Conservation (phyloP, 345 rosid species). For the Hevea brasiliensis region DNA sequence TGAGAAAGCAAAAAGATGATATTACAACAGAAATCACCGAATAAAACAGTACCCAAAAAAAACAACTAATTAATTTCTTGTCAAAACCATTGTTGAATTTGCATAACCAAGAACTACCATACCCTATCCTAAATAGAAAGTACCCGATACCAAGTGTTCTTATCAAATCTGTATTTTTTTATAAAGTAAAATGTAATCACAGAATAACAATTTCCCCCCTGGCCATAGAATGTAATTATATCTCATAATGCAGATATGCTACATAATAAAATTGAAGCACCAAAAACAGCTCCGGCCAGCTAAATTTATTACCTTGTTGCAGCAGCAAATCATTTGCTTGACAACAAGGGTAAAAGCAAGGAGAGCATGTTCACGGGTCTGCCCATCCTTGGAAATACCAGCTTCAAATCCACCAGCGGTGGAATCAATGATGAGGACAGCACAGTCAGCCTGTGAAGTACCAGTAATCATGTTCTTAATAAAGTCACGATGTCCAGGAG, state of each 20-base stretch:
- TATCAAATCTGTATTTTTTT: too few species aligned
- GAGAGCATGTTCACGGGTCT: constrained; percentile 71
- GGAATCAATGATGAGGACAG: constrained; percentile 73
- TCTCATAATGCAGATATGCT: too few species aligned
- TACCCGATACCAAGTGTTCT: too few species aligned
- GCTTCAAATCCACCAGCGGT: constrained; percentile 87
- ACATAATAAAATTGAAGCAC: background rate
- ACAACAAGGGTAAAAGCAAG: constrained; percentile 69
- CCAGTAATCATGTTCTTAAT: constrained; percentile 89
- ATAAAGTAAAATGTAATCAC: too few species aligned
- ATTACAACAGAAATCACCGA: background rate
- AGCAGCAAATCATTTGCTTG: constrained; percentile 74
- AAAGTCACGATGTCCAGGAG: constrained; percentile 81
- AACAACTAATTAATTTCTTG: too few species aligned
- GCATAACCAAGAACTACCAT: too few species aligned
- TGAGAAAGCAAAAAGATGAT: background rate
- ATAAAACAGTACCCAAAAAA: too few species aligned
- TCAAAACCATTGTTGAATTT: too few species aligned
- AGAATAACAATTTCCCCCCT: too few species aligned
- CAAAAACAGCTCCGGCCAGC: background rate
- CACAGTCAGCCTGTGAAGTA: constrained; percentile 84
- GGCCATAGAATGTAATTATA: too few species aligned
- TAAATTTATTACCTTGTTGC: constrained; percentile 55
- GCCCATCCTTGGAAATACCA: constrained; percentile 81
- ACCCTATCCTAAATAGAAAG: too few species aligned